Evolutionary conservation across 2,329 filamentous ascomycete species (phyloP), one percentile per base, ranked within the genome.

Genomic region (Mariannaea sp.): DNA sequence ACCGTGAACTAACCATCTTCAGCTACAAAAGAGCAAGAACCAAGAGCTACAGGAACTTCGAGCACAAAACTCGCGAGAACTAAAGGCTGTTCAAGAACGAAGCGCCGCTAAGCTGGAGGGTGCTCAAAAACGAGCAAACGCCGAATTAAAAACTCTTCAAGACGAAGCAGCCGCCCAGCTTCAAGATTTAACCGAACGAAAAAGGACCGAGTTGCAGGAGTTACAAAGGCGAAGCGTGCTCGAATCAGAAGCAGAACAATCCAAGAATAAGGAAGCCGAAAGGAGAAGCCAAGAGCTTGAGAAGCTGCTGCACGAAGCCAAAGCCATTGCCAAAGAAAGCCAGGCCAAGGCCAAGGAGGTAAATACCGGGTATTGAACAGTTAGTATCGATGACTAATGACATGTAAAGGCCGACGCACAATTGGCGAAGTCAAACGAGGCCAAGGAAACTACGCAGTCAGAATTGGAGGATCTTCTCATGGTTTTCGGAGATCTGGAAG

Each of bases 391-490:
- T 46, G 19, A 40, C 53, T 65, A 19, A 65, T 24, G 13, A 12
- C 24, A 14, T 7, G 14, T 26, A 10, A 7, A 77, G 72, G 57
- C 65, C 38, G 68, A 74, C 46, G 55, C 61, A 4, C 62, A 69
- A 19, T 46, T 72, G 13, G 53, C 55, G 3, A 62, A 69, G 17
- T 86, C 82, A 57, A 83, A 86, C 60, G 80, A 84, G 55, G 84
- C 87, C 53, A 84, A 82, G 49, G 79, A 84, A 56, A 74, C 80
- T 1, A 80, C 81, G 5, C 89, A 93, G 68, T 79, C 82, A 3
- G 90, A 94, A 70, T 77, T 93, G 39, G 90, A 94, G 61, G 90
- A 94, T 69, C 77, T 93, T 48, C 75, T 94, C 29, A 88, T 93
- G 75, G 86, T 94, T 5, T 90, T 92, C 71, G 85, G 84, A 12